phyloP scores from a whole-genome alignment of 2,329 filamentous ascomycete species.

The Diaporthe sp. region DNA sequence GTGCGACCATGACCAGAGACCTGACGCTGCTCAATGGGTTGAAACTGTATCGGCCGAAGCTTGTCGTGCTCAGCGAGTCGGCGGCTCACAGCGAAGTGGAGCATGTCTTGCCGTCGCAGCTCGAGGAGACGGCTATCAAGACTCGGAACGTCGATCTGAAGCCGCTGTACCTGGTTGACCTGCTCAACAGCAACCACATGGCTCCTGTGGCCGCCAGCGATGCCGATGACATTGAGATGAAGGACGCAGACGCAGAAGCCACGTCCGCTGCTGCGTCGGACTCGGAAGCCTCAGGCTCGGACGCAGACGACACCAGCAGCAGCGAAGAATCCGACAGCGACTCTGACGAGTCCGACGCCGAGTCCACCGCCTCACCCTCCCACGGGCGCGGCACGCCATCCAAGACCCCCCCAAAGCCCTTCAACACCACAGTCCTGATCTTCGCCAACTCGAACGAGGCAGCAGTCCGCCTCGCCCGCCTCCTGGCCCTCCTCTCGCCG shows the following conservation, averaged over 20 bases:
- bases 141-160: conserved; percentile 77
- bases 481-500: conserved; percentile 76
- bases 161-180: conserved; percentile 84
- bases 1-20: conserved; percentile 92
- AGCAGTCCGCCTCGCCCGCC: conserved; percentile 84
- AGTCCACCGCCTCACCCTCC: conserved; percentile 26
- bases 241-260: conserved; percentile 47
- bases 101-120: conserved; percentile 68
- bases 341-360: conserved; percentile 40
- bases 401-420: conserved; percentile 30
- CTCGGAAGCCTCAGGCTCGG: conserved; percentile 43
- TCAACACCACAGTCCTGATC: conserved; percentile 70
- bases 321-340: conserved; percentile 38
- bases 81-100: conserved; percentile 52
- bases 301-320: conserved; percentile 43
- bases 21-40: conserved; percentile 81
- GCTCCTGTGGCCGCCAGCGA: conserved; percentile 39
- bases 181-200: conserved; percentile 71
- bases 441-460: conserved; percentile 94
- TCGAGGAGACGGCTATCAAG: conserved; percentile 75
- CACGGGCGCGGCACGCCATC: not conserved
- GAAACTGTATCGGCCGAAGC: conserved; percentile 76
- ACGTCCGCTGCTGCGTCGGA: conserved; percentile 42
- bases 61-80: conserved; percentile 71
- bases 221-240: conserved; percentile 50